A percentile compares a stretch with the other conserved stretches of the same genome.
Evolutionary conservation across 2,329 filamentous ascomycete genomes (phyloP).

Genomic region (Phoma sp.): DNA sequence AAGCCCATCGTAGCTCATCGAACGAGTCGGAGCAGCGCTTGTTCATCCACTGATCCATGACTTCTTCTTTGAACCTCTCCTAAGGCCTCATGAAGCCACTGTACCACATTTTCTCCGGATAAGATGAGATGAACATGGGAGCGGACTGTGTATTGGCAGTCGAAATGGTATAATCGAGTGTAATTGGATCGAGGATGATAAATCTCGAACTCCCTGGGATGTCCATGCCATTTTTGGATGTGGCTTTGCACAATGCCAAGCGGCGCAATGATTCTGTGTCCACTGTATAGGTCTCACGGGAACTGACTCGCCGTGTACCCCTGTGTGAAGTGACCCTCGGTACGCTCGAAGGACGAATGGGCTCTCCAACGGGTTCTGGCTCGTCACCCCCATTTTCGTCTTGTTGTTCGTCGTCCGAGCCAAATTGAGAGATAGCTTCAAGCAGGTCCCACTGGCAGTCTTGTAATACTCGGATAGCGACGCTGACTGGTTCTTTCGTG

Average conservation of each 20-base stretch:
- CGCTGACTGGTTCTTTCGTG: slow-evolving; percentile 1
- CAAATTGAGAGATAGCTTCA: slow-evolving; percentile 4
- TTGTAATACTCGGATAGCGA: slow-evolving; percentile 1
- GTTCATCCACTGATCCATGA: slow-evolving; percentile 6
- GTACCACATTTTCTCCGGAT: slow-evolving; percentile 22
- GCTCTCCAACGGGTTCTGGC: not conserved
- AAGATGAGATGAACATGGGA: slow-evolving; percentile 3
- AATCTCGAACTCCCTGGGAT: not conserved
- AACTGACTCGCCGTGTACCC: not conserved
- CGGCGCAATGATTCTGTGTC: not conserved
- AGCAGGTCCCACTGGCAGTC: slow-evolving; percentile 7
- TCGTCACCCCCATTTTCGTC: not conserved
- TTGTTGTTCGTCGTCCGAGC: not conserved
- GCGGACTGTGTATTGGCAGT: not conserved
- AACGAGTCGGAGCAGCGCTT: slow-evolving; percentile 1
- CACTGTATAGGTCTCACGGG: not conserved
- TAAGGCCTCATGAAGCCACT: slow-evolving; percentile 24
- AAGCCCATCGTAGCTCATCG: not conserved
- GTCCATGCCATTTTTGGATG: not conserved
- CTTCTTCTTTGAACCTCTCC: slow-evolving; percentile 12
- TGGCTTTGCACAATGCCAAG: not conserved
- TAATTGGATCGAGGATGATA: not conserved
- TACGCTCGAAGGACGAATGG: not conserved
- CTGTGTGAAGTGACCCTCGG: not conserved
- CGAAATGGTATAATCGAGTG: not conserved